These are phyloP conservation scores for Smallanthus sonchifolius DNA, from an alignment of 129 eudicot genomes.

Conservation along the genomic window DNA sequence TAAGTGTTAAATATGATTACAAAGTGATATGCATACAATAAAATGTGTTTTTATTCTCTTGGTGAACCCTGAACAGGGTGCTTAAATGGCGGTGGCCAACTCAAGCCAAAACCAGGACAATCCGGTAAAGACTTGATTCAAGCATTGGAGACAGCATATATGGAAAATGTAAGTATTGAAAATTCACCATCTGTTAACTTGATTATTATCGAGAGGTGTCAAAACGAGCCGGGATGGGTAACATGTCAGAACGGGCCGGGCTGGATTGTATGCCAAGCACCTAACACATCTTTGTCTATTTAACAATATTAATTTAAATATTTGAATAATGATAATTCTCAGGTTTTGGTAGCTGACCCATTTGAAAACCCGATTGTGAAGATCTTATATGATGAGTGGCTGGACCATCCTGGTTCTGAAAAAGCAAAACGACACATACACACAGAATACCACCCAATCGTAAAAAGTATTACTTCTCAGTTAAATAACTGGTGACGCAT, in stretches of 20 bases:
- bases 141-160: slow-evolving; percentile 56
- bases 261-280: background rate
- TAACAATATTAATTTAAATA: background rate
- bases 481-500: slow-evolving; percentile 64
- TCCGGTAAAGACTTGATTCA: slow-evolving; percentile 85
- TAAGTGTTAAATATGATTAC: background rate
- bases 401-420: slow-evolving; percentile 82
- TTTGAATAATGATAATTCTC: background rate
- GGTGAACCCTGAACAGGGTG: slow-evolving; percentile 59
- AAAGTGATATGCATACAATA: background rate
- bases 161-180: slow-evolving; percentile 56
- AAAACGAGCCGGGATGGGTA: background rate
- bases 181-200: background rate
- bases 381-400: slow-evolving; percentile 66
- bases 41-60: background rate
- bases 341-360: slow-evolving; percentile 71
- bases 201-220: background rate
- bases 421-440: slow-evolving; percentile 64
- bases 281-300: background rate
- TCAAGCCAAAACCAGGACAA: slow-evolving; percentile 80
- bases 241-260: background rate
- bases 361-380: slow-evolving; percentile 59
- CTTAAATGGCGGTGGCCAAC: slow-evolving; percentile 96
- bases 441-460: slow-evolving; percentile 74
- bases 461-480: slow-evolving; percentile 73